Percentiles rank a stretch among this genome's conserved stretches.
Evolutionary conservation across 1,284 basidiomycete genomes (phyloP).

Genomic region (Mycosarcoma maydis): DNA sequence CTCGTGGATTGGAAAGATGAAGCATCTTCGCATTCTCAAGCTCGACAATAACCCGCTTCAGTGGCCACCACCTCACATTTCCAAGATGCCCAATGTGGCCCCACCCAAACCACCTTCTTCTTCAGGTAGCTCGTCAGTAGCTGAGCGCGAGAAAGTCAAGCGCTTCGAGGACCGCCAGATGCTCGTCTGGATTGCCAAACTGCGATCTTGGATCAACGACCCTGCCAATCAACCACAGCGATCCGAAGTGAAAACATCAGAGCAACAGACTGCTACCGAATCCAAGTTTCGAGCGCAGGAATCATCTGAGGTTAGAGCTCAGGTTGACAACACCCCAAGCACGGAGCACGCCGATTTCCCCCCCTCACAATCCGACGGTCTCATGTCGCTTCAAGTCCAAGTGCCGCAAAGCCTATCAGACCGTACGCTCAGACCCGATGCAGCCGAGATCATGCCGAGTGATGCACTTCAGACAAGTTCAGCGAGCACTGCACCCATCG

Average conservation of each 20-base stretch:
- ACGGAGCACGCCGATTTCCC: background rate
- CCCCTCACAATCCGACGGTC: slow-evolving; percentile 20
- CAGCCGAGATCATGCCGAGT: background rate
- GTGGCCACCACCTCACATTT: slow-evolving; percentile 75
- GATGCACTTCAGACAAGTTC: background rate
- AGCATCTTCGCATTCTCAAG: slow-evolving; percentile 81
- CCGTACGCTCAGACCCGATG: background rate
- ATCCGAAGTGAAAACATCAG: background rate
- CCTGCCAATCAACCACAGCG: slow-evolving; percentile 18
- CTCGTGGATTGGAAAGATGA: slow-evolving; percentile 79
- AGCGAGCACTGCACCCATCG: background rate
- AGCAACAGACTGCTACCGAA: background rate
- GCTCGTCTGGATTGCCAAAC: slow-evolving; percentile 57
- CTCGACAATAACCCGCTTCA: slow-evolving; percentile 84
- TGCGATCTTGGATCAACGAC: slow-evolving; percentile 55
- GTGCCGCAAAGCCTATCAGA: slow-evolving; percentile 23
- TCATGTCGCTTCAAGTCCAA: slow-evolving; percentile 33
- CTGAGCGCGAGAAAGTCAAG: slow-evolving; percentile 36
- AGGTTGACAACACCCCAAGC: background rate
- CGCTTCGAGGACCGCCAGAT: slow-evolving; percentile 51
- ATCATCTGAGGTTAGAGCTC: background rate
- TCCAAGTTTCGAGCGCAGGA: background rate
- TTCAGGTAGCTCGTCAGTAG: slow-evolving; percentile 63
- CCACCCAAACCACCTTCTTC: slow-evolving; percentile 28
- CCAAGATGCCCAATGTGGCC: slow-evolving; percentile 49